Conservation (phyloP, 768 basidiomycete genomes). For the Holtermanniella nyarrowii region DNA sequence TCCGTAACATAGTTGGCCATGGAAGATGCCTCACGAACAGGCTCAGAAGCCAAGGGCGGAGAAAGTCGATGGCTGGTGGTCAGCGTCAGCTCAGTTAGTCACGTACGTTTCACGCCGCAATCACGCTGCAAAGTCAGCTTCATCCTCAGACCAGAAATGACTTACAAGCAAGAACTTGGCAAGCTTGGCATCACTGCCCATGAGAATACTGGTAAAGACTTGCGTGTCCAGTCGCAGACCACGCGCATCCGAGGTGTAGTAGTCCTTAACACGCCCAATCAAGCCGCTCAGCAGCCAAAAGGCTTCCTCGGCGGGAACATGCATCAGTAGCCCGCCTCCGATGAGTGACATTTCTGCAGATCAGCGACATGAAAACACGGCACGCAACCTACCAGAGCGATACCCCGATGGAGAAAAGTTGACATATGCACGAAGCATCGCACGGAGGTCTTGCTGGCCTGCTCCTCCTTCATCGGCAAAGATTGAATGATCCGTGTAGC, state of each 20-base stretch:
- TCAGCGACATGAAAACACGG: constrained; percentile 2
- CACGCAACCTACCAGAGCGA: constrained; percentile 13
- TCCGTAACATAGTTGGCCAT: constrained; percentile 30
- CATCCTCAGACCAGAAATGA: neutral
- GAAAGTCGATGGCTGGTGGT: constrained; percentile 22
- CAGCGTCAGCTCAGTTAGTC: neutral
- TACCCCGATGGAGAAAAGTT: constrained; percentile 24
- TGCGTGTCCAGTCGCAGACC: constrained; percentile 22
- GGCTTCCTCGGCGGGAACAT: constrained; percentile 35
- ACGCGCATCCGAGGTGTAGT: constrained; percentile 13
- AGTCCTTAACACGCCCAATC: constrained; percentile 26
- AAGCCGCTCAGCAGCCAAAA: constrained; percentile 33
- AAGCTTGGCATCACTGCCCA: constrained; percentile 24
- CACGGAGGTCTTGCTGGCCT: constrained; percentile 24
- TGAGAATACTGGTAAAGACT: constrained; percentile 22
- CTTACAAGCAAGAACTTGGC: constrained; percentile 21
- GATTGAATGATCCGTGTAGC: constrained; percentile 28
- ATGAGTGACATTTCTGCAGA: constrained; percentile 23
- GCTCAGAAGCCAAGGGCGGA: constrained; percentile 28
- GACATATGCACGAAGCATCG: constrained; percentile 25
- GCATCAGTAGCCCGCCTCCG: constrained; percentile 29
- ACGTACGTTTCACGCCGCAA: neutral
- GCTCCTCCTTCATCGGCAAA: constrained; percentile 18
- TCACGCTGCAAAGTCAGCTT: neutral
- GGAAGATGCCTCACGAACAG: constrained; percentile 32